Evolutionary conservation across 129 eudicot genomes (phyloP).

Genomic region (Scalesia atractyloides): DNA sequence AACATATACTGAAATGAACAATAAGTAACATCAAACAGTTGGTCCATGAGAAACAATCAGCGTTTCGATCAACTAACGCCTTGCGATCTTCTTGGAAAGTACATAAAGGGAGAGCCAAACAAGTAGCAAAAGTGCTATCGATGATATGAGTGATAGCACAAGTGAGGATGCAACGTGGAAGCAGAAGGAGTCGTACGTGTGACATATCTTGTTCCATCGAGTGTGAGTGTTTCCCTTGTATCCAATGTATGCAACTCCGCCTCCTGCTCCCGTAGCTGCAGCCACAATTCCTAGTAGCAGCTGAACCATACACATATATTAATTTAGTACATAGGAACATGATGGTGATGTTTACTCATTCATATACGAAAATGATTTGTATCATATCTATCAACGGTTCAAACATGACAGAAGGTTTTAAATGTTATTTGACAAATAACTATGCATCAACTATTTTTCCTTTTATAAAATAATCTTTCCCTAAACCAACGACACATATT

Average conservation of each 20-base stretch:
- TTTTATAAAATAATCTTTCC: no score
- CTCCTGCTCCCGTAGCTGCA: conserved; percentile 74
- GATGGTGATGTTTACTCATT: neutral
- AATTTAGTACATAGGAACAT: neutral
- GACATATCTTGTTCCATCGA: conserved; percentile 58
- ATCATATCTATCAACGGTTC: neutral
- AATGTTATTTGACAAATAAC: neutral
- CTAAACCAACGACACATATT: no score
- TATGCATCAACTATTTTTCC: no score
- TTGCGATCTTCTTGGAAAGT: conserved; percentile 52
- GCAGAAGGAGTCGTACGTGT: conserved; percentile 50
- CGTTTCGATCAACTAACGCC: neutral
- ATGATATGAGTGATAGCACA: conserved; percentile 45
- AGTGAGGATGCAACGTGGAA: conserved; percentile 49
- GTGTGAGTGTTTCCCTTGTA: conserved; percentile 64
- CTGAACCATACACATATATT: conserved; percentile 36
- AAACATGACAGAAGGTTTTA: neutral
- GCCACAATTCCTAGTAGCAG: conserved; percentile 73
- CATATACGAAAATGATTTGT: neutral
- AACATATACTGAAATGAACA: conserved; percentile 6
- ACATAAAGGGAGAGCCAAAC: conserved; percentile 51
- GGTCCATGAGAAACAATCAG: neutral
- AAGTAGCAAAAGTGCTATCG: conserved; percentile 57
- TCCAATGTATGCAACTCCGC: conserved; percentile 74
- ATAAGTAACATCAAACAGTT: conserved; percentile 1